Evolutionary conservation across 1,139 yeast species (phyloP), one percentile per base, ranked within the genome.

Genomic region (Hyphopichia pseudoburtonii): DNA sequence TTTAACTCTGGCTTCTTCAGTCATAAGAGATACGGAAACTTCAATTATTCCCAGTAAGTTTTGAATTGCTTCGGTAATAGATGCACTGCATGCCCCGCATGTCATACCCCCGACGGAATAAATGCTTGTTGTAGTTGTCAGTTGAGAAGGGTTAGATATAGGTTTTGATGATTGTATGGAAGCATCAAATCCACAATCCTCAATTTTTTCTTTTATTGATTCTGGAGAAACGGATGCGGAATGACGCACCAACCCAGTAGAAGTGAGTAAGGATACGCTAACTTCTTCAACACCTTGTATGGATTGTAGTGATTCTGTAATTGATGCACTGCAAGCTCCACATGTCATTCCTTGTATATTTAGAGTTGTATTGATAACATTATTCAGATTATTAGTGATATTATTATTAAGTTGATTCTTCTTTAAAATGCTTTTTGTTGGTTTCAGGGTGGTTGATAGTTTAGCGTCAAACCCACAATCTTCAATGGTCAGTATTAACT

Each of bases 111-210:
- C 56, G 1, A 84, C 60, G 24, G 66, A 62, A 22, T 80, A 47
- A 3, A 54, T 49, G 3, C 50, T 44, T 9, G 26, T 12, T 5
- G 9, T 5, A 7, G 17, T 11, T 12, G n/a, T 12, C n/a, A 11
- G 2, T 9, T 7, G 14, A 9, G 8, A 23, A 17, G n/a, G 18
- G 16, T 30, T 19, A 36, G 32, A 43, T 7, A 16, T 4, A 6
- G 15, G 5, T 18, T 40, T 25, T 17, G 60, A 48, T n/a, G 46
- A 46, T 4, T 62, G 31, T 4, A 72, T 38, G 4, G 45, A 48
- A 5, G 82, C 82, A 30, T 80, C 90, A 50, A 86, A 86, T 7
- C 95, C 96, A 47, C 86, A 78, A 47, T 83, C 84, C 45, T 87
- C 94, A 14, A 89, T 72, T 6, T 72, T 57, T 18, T 69, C 73